Evolutionary conservation across 176 grass and related monocot genomes (phyloP).

Genomic region (Oryza nivara): DNA sequence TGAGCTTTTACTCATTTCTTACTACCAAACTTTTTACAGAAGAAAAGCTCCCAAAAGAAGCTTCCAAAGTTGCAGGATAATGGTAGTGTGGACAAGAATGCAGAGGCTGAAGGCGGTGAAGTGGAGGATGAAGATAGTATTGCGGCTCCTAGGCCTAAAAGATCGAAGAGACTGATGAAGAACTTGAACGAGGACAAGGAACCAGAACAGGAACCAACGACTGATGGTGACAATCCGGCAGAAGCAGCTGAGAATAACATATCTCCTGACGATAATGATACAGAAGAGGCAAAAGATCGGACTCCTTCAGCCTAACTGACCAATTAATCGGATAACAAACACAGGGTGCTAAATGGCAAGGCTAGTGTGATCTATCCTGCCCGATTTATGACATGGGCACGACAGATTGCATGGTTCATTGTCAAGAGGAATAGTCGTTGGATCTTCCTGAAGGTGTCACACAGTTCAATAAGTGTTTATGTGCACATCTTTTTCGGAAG

Average conservation of each 20-base stretch:
- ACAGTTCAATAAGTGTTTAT: conserved; percentile 34
- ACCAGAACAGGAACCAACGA: background rate
- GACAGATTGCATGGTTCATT: conserved; percentile 17
- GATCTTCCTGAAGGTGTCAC: background rate
- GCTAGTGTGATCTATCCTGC: conserved; percentile 20
- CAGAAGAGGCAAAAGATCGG: conserved; percentile 34
- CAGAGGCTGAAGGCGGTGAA: conserved; percentile 34
- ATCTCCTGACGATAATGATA: conserved; percentile 12
- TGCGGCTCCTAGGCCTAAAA: conserved; percentile 65
- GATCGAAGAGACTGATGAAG: conserved; percentile 67
- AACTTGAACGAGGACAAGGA: conserved; percentile 55
- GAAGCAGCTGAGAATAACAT: conserved; percentile 32
- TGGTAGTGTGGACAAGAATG: conserved; percentile 43
- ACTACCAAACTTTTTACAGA: conserved; percentile 54
- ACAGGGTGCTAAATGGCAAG: conserved; percentile 16
- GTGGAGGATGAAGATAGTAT: conserved; percentile 54
- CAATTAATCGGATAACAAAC: conserved; percentile 14
- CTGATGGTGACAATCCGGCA: conserved; percentile 32
- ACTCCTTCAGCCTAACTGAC: conserved; percentile 19
- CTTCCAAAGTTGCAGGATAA: conserved; percentile 48
- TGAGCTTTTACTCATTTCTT: conserved; percentile 20
- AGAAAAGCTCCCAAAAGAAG: conserved; percentile 71
- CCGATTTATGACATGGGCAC: conserved; percentile 12
- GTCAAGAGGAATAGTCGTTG: conserved; percentile 8
- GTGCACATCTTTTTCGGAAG: conserved; percentile 12